Evolutionary conservation across 106 monocot species (phyloP), one percentile per base, ranked within the genome.

Genomic region (Allium sativum): DNA sequence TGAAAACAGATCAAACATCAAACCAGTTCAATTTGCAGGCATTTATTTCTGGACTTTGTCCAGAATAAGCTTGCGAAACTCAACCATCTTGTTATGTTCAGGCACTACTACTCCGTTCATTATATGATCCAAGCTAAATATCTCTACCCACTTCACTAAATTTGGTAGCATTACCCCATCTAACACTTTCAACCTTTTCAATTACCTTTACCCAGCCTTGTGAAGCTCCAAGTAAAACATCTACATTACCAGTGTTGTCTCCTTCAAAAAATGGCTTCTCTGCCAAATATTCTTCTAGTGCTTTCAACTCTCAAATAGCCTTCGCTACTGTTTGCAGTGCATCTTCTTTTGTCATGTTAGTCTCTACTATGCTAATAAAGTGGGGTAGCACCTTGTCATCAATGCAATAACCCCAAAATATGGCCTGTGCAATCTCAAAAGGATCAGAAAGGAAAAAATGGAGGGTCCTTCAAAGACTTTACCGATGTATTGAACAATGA

Each of bases 261-360:
- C 76, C 76, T 41, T 55, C 56, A 44, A 81, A 81, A 65, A 69
- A 77, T 15, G n/a, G 19, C 58, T 70, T 70, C 10, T 74, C 73
- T 54, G 52, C 68, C 40, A 82, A 78, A 10, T 74, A 58, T 21
- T 64, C 74, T 70, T 82, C 82, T n/a, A 82, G 19, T 16, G 66
- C 53, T 65, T 71, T 11, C 40, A 71, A 19, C n/a, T 67, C 59
- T 0, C 17, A 53, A 7, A 60, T 0, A 15, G 64, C 0, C 13
- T 71, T 66, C 55, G 59, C 71, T 2, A 19, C 11, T 12, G 44
- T 58, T 7, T 18, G 42, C 10, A 42, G 43, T 59, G 42, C 62
- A 4, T 21, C 66, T 18, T 74, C 70, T 15, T 71, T 71, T 8
- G 53, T 31, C 0, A 31, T 8, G 15, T 54, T 54, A 2, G 22